Conservation (phyloP, 352 stramenopile species). For the Phytophthora europaea region DNA sequence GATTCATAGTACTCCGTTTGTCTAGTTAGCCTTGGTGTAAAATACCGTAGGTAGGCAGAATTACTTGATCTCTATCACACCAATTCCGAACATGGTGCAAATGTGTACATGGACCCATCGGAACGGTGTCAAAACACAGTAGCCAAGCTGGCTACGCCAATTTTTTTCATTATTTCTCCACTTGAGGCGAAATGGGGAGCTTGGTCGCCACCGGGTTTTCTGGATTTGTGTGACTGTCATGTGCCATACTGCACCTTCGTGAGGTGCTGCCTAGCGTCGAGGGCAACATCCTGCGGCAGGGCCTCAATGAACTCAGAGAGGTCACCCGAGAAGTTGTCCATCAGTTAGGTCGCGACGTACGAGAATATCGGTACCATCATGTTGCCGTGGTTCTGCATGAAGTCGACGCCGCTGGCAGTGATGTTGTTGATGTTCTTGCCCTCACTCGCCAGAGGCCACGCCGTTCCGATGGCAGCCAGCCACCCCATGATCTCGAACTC, state of each 20-base stretch:
- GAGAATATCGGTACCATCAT: constrained; percentile 41
- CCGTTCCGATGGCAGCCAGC: constrained; percentile 43
- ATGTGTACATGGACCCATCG: too few relatives aligned
- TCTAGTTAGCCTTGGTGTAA: too few relatives aligned
- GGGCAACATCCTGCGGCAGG: constrained; percentile 28
- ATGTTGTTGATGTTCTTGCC: constrained; percentile 41
- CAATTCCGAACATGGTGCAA: too few relatives aligned
- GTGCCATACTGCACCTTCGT: constrained; percentile 44
- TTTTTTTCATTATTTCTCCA: neutral
- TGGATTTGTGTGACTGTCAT: too few relatives aligned
- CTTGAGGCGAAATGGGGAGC: constrained; percentile 10
- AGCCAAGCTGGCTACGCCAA: too few relatives aligned
- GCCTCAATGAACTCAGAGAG: constrained; percentile 43
- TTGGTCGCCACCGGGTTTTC: neutral
- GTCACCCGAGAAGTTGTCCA: constrained; percentile 44
- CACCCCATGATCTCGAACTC: constrained; percentile 55
- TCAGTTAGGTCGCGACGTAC: constrained; percentile 41
- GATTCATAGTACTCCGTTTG: too few relatives aligned
- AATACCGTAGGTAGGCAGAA: too few relatives aligned
- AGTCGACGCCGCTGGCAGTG: constrained; percentile 32
- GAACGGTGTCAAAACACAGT: too few relatives aligned
- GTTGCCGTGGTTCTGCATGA: constrained; percentile 48
- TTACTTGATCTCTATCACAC: too few relatives aligned
- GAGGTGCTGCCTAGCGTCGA: constrained; percentile 36
- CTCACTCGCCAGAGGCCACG: constrained; percentile 42